Base-by-base conservation (phyloP, 225 moss, liverwort and hornwort genomes). In the Sphagnum contortum region DNA sequence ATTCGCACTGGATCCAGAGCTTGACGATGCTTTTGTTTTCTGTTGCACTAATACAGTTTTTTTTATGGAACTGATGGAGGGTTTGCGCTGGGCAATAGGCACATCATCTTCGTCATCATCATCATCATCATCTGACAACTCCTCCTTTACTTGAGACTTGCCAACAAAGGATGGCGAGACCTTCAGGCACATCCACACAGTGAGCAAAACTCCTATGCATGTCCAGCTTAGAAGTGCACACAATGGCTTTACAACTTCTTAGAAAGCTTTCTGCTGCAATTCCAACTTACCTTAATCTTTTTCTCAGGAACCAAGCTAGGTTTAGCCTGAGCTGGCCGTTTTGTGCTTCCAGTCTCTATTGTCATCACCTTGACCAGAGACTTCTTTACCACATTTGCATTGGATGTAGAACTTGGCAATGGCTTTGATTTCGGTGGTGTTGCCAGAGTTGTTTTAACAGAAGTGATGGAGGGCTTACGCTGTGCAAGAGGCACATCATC, bases 91-190 rank as follows among this genome's bases (percentile, higher is more conserved):
- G 13, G 84, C 85, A 48, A 94, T 74, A 11, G 94, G 94, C 5
- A 89, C 68, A 55, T 94, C 85, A 59, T 94, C 94, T 50, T 91
- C 94, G 13, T 87, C 94, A 61, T 86, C 88, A 55, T 77, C 88
- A 45, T 75, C 82, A 61, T 79, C 86, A 57, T 68, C 60, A 49
- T 84, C 77, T 29, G 29, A 29, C 29, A 29, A 29, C 75, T 73
- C 78, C 71, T 76, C 80, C 45, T 48, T 70, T 3, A 9, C 57
- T 13, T 79, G 83, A 8, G 66, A 69, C 48, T 73, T 77, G 45
- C 52, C 66, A 65, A 71, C 63, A 49, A 64, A 65, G 9, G 65
- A 59, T 45, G 50, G 53, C n/a, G 66, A 8, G 8, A 52, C 4
- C 47, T 61, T 61, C 10, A 61, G 44, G 45, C 46, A 7, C 6